Evolutionary conservation across 2,329 filamentous ascomycete species (phyloP).

Genomic region (Blastomyces percursus): DNA sequence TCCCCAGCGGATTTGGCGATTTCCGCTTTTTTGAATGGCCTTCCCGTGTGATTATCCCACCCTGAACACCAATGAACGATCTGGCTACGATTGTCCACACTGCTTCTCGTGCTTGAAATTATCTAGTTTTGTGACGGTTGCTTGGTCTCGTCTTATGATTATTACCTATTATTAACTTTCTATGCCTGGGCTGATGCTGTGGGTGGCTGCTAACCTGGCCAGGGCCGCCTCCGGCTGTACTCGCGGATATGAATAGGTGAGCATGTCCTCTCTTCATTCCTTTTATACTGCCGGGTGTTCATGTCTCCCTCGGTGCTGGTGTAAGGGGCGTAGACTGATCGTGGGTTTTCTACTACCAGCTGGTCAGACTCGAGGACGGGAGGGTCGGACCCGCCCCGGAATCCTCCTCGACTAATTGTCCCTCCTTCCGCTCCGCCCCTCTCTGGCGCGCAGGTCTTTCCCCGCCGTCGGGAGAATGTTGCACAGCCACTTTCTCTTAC

Average conservation of each 20-base stretch:
- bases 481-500: slow-evolving; percentile 34
- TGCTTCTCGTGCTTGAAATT: neutral
- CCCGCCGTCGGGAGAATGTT: slow-evolving; percentile 34
- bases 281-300: neutral
- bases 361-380: slow-evolving; percentile 8
- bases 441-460: slow-evolving; percentile 26
- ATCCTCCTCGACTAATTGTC: slow-evolving; percentile 13
- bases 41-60: neutral
- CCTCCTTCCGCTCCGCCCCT: slow-evolving; percentile 19
- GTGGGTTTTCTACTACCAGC: slow-evolving; percentile 4
- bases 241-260: slow-evolving; percentile 14
- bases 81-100: neutral
- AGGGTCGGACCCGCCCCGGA: slow-evolving; percentile 6
- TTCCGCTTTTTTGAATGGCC: neutral
- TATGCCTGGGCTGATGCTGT: slow-evolving; percentile 1
- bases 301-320: neutral
- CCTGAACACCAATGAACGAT: slow-evolving; percentile 3
- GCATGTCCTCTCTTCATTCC: slow-evolving; percentile 2
- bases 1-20: neutral
- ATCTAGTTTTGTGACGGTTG: neutral
- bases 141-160: neutral
- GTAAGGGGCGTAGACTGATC: slow-evolving; percentile 1
- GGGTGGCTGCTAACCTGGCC: slow-evolving; percentile 4
- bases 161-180: neutral
- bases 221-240: neutral